These are phyloP conservation scores for Trichocomaceae sp. DNA, from an alignment of 2,329 filamentous ascomycete species.

Conservation along the genomic window DNA sequence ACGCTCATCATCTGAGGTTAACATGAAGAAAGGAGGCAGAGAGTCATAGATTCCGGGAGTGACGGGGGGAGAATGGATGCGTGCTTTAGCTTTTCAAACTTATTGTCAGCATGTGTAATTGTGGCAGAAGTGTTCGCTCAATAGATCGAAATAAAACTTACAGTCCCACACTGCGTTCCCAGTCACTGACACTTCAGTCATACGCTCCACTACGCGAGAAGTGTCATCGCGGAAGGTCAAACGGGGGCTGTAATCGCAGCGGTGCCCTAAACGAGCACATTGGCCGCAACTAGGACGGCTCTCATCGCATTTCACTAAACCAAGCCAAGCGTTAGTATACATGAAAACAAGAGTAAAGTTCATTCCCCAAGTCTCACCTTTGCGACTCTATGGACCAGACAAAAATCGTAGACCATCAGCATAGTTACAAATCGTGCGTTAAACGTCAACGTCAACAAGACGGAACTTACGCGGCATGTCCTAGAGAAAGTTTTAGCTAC, in stretches of 20 bases:
- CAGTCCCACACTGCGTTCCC: slow-evolving; percentile 52
- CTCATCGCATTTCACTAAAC: slow-evolving; percentile 52
- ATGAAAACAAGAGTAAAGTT: neutral
- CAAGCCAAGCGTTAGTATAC: neutral
- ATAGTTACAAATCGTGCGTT: neutral
- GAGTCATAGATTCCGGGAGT: slow-evolving; percentile 36
- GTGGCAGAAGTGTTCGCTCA: neutral
- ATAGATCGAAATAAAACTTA: slow-evolving; percentile 30
- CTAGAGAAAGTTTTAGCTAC: slow-evolving; percentile 20
- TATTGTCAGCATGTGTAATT: neutral
- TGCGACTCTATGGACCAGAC: slow-evolving; percentile 29
- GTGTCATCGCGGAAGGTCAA: slow-evolving; percentile 52
- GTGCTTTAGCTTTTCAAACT: slow-evolving; percentile 9
- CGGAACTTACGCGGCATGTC: slow-evolving; percentile 37
- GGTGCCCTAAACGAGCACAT: slow-evolving; percentile 50
- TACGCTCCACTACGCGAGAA: slow-evolving; percentile 45
- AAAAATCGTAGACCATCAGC: neutral
- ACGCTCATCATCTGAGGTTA: slow-evolving; percentile 52
- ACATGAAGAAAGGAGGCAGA: slow-evolving; percentile 48
- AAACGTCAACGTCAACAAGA: neutral
- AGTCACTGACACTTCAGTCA: slow-evolving; percentile 46
- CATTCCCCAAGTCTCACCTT: slow-evolving; percentile 25
- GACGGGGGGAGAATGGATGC: slow-evolving; percentile 18
- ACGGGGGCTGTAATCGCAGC: slow-evolving; percentile 53
- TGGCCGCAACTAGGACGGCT: slow-evolving; percentile 50